Percentiles rank a stretch among this genome's conserved stretches.
These are phyloP conservation scores for Phytophthora pistaciae DNA, from an alignment of 352 stramenopile genomes.

Conservation along the genomic window DNA sequence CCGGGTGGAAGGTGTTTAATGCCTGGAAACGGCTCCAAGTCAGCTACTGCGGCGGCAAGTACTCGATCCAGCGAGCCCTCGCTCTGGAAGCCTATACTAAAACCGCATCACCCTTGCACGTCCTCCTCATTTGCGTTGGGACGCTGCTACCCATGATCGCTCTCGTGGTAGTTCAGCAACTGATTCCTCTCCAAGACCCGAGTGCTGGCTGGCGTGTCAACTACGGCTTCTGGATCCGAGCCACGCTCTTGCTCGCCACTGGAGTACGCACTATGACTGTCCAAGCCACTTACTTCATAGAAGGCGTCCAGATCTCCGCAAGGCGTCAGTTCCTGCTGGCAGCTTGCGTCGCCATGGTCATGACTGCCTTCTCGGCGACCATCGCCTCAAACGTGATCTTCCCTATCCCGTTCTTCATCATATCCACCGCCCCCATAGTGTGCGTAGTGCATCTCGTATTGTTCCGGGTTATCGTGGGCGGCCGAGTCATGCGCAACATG, in stretches of 20 bases:
- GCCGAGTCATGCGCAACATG: not conserved
- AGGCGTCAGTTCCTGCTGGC: not conserved
- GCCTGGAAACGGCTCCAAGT: conserved; percentile 16
- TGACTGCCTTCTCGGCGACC: not conserved
- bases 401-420: conserved; percentile 13
- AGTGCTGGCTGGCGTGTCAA: conserved; percentile 10
- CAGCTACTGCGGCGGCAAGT: conserved; percentile 17
- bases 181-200: conserved; percentile 20
- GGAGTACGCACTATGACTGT: not conserved
- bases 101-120: not conserved
- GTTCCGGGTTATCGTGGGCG: conserved; percentile 2
- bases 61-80: conserved; percentile 11
- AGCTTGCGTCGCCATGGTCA: not conserved
- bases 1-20: not conserved
- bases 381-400: conserved; percentile 8
- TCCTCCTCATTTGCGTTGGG: conserved; percentile 6
- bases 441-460: not conserved
- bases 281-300: conserved; percentile 17
- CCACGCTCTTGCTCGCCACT: conserved; percentile 1
- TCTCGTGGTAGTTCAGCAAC: conserved; percentile 8
- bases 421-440: not conserved
- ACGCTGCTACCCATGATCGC: conserved; percentile 3
- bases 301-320: conserved; percentile 2
- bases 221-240: conserved; percentile 23
- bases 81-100: conserved; percentile 14